Evolutionary conservation across 2,329 filamentous ascomycete species (phyloP).

Genomic region (Colletotrichum musae): DNA sequence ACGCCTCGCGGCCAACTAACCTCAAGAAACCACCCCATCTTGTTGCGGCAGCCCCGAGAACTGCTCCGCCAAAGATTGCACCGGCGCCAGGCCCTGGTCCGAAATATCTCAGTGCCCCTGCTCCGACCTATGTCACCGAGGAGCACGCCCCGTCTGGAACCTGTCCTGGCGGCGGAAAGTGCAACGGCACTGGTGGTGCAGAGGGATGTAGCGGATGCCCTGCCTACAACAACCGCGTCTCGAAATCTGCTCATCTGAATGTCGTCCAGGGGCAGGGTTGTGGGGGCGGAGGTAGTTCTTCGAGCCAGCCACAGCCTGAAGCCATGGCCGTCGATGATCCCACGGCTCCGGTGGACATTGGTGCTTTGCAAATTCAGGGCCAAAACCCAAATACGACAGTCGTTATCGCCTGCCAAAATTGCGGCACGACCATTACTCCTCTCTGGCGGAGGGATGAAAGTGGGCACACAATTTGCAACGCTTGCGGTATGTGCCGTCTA

Average conservation of each 20-base stretch:
- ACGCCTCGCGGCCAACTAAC: constrained; percentile 90
- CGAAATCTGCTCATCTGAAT: constrained; percentile 84
- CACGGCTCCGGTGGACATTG: constrained; percentile 64
- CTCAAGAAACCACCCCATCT: constrained; percentile 81
- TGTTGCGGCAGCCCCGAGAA: constrained; percentile 60
- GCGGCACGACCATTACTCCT: constrained; percentile 95
- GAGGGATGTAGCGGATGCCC: constrained; percentile 96
- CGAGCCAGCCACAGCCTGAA: constrained; percentile 44
- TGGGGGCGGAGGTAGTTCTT: constrained; percentile 45
- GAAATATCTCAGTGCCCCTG: constrained; percentile 60
- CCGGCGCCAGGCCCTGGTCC: constrained; percentile 51
- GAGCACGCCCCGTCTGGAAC: constrained; percentile 85
- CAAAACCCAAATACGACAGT: constrained; percentile 69
- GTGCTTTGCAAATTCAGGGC: constrained; percentile 57
- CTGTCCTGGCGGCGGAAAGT: constrained; percentile 93
- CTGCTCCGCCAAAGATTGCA: constrained; percentile 55
- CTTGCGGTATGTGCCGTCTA: constrained; percentile 80
- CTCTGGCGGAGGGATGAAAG: constrained; percentile 95
- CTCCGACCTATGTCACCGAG: constrained; percentile 82
- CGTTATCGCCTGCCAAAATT: constrained; percentile 96
- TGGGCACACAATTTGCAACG: constrained; percentile 98
- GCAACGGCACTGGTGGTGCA: constrained; percentile 95
- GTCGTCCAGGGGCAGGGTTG: constrained; percentile 64
- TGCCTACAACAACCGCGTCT: constrained; percentile 96
- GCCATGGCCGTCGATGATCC: constrained; percentile 51